Base-by-base conservation (phyloP, 306 rosid genomes). In the Coriaria nepalensis region DNA sequence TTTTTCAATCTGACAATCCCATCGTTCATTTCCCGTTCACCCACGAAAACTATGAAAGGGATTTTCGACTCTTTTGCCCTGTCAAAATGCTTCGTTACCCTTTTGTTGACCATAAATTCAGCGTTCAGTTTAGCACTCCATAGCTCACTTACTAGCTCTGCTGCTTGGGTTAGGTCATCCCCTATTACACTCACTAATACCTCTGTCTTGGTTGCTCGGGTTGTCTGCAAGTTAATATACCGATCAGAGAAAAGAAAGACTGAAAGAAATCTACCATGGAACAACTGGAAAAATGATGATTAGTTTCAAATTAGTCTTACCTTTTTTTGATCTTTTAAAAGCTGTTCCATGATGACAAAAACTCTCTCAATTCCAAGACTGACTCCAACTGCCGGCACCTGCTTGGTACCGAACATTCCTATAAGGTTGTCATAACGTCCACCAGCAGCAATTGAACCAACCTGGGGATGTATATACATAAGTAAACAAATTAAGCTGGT, bases 341-440 rank as follows among this genome's bases (percentile, higher is more conserved):
- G 68, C 61, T 79, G 84, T 66, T 90, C 97, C 95, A 84, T 77
- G 60, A 90, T 90, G 52, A 78, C 60, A 74, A 90, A 81, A 46
- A 90, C 95, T 51, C 95, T 83, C 63, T 85, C 95, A 15, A 90
- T 90, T 73, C 97, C 97, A 63, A 90, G 87, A 62, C 97, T 90
- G n/a, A 81, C 73, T 58, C 97, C 97, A 68, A 90, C 87, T 35
- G 97, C 84, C 56, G 87, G 94, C 59, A 81, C 82, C 67, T 73
- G 84, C 77, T 71, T 90, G 45, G 90, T 67, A 45, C 97, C 92
- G 53, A 90, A 90, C 92, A 78, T 90, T 36, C 95, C 87, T 66
- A 90, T 77, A 32, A 90, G 90, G 65, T 79, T 77, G 82, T 84
- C 97, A 49, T 77, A 90, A 32, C 95, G 86, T 35, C 97, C 97